Evolutionary conservation across 345 rosid species (phyloP).

Genomic region (Salix brachista): DNA sequence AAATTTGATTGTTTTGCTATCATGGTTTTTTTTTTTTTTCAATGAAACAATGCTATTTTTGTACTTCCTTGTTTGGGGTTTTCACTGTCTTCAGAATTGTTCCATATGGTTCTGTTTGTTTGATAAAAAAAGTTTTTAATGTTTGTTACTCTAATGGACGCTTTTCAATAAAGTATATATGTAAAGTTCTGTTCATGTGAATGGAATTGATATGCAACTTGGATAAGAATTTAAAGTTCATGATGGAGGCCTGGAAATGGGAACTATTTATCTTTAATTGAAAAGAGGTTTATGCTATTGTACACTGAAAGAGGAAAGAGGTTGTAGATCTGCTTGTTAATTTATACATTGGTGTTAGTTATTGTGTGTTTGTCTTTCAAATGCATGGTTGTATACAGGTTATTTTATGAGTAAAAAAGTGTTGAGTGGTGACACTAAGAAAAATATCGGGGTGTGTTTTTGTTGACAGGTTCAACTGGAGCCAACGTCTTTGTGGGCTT

Average conservation of each 20-base stretch:
- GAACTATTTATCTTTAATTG: neutral
- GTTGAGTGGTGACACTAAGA: neutral
- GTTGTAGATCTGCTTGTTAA: neutral
- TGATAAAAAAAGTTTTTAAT: too few species aligned
- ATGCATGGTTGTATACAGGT: neutral
- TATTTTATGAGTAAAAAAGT: neutral
- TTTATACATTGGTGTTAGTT: neutral
- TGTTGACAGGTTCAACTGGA: conserved; percentile 82
- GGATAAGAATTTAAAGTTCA: neutral
- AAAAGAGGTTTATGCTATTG: neutral
- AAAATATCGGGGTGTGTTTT: neutral
- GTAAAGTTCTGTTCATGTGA: neutral
- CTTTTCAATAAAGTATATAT: neutral
- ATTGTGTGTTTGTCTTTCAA: neutral
- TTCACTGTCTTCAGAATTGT: neutral
- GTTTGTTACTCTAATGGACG: neutral
- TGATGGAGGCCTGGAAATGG: neutral
- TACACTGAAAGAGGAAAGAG: neutral
- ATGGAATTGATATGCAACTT: neutral
- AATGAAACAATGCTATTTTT: too few species aligned
- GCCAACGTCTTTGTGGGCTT: conserved; percentile 78
- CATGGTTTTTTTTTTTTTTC: neutral
- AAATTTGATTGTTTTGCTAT: neutral
- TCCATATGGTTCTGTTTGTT: neutral
- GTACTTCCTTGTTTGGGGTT: too few species aligned